Base-by-base conservation (phyloP, 495 filamentous ascomycete species). In the Pseudomonodictys pantanalensis region DNA sequence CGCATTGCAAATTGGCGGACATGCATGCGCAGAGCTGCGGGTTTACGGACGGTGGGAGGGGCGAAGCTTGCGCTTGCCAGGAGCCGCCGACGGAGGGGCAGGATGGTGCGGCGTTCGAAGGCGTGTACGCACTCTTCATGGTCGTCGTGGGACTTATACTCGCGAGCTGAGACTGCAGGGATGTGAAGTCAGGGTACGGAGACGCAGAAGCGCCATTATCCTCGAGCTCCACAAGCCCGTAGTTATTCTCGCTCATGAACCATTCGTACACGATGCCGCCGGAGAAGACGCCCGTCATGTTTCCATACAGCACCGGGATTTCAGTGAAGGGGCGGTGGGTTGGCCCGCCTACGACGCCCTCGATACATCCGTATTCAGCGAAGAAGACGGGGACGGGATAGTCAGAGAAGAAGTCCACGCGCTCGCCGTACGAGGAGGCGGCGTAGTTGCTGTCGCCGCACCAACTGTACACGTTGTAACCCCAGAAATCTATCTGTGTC, bases 381-480 rank as follows among this genome's bases (percentile, higher is more conserved):
- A 97, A 96, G 83, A 98, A 98, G 60, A 88, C 85, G 43, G 93
- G 93, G 8, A 96, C 88, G 2, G 87, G 89, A 77, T 92, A 98
- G 71, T 86, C 86, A 38, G 75, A 70, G 76, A 96, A 97, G 74
- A 95, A 89, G 23, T 85, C 73, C 26, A 89, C 90, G 68, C 91
- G 85, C 26, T 78, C 79, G 62, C 86, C 78, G 73, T 91, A 98
- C 10, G 87, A 86, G 0, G 92, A 97, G 12, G 72, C 62, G 42
- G 74, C 62, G 69, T 86, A 92, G 56, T 78, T 81, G 59, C 86
- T 92, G 49, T 89, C 69, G 45, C 93, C 93, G 70, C 93, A 98
- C 93, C 93, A 98, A 30, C 88, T 91, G 76, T 97, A 97, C 76
- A 97, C 91, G 75, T 97, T 98, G 81, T 96, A 96, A 44, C 93